These are phyloP conservation scores for Podila clonocystis DNA, from an alignment of 192 early-diverging fungal genomes.

Conservation along the genomic window DNA sequence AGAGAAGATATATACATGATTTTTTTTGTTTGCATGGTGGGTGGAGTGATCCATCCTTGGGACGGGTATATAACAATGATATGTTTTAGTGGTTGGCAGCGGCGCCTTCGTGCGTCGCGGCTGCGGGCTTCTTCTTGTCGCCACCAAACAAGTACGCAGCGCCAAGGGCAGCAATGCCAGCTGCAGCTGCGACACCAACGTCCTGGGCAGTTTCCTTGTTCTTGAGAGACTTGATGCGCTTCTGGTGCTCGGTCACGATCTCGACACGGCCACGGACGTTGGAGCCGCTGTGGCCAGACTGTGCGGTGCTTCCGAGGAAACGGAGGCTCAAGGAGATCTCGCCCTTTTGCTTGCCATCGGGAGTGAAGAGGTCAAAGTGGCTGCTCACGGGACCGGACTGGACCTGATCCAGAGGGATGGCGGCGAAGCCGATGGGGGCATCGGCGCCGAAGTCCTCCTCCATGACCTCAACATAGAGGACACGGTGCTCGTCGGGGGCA, in stretches of 20 bases:
- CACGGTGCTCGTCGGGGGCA: conserved; percentile 10
- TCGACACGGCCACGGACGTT: conserved; percentile 10
- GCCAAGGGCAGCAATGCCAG: neutral
- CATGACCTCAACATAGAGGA: conserved; percentile 53
- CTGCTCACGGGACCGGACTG: conserved; percentile 27
- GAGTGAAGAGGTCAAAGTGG: conserved; percentile 42
- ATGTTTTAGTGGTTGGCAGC: neutral
- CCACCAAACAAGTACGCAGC: neutral
- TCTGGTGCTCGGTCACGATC: conserved; percentile 33
- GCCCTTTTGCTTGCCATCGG: conserved; percentile 41
- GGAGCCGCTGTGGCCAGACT: conserved; percentile 1
- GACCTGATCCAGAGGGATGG: conserved; percentile 53
- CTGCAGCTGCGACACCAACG: conserved; percentile 32
- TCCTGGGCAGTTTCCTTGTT: conserved; percentile 32
- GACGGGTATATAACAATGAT: neutral
- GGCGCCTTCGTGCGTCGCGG: neutral
- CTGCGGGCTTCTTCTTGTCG: conserved; percentile 1
- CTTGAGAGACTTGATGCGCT: conserved; percentile 37
- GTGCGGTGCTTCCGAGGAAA: neutral
- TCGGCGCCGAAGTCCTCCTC: conserved; percentile 40
- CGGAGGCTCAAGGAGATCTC: conserved; percentile 36
- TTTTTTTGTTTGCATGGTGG: neutral
- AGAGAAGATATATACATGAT: neutral
- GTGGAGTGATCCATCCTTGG: neutral
- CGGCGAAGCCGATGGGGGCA: conserved; percentile 51